Percentiles rank a stretch among this genome's conserved stretches.
Evolutionary conservation across 352 stramenopile species (phyloP).

Genomic region (Pythium rishiriense): DNA sequence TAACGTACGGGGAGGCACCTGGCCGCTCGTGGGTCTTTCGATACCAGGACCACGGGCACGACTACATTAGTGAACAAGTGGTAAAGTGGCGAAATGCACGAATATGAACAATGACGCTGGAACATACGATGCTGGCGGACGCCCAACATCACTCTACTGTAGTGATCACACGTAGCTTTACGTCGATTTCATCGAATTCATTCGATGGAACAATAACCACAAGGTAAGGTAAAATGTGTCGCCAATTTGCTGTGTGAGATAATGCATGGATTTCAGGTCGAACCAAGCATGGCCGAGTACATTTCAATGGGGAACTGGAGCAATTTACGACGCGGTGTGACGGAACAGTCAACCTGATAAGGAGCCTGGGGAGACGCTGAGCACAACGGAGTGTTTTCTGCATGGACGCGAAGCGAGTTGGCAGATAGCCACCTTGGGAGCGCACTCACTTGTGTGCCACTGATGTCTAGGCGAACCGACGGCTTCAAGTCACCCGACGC

Average conservation of each 20-base stretch:
- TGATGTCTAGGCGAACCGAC: not conserved
- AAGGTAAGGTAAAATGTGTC: no score
- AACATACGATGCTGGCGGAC: no score
- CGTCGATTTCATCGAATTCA: no score
- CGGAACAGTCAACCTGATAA: not conserved
- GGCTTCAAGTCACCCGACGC: not conserved
- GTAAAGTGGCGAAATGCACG: not conserved
- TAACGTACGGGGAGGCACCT: no score
- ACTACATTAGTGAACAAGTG: not conserved
- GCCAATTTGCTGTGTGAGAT: not conserved
- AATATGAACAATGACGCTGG: no score
- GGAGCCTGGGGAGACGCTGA: not conserved
- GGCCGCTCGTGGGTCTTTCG: no score
- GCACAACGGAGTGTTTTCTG: not conserved
- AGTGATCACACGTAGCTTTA: no score
- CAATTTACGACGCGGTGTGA: not conserved
- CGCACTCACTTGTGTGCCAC: not conserved
- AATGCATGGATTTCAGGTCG: not conserved
- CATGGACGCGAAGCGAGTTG: not conserved
- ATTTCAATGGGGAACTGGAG: not conserved
- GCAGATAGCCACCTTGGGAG: not conserved
- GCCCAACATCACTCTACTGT: no score
- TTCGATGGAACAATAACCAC: no score
- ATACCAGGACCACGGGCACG: no score
- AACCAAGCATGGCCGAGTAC: not conserved